Evolutionary conservation across 1,284 basidiomycete species (phyloP).

Genomic region (Microbotryum intermedium): DNA sequence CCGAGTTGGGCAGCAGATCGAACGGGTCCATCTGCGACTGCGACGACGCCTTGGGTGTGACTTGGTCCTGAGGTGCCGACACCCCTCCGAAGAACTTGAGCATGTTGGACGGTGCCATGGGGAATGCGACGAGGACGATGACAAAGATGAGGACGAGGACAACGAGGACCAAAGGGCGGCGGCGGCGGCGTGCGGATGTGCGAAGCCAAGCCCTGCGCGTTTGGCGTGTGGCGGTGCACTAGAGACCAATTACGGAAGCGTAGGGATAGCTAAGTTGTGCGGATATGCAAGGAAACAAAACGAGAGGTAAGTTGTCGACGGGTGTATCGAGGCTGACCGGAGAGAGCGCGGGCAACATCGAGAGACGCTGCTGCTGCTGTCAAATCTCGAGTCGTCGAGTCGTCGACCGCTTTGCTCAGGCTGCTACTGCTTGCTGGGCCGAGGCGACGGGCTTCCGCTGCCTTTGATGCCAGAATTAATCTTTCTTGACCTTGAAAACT

Average conservation of each 20-base stretch:
- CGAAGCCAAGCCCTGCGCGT: neutral
- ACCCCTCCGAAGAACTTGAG: constrained; percentile 27
- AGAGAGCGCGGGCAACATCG: too few relatives aligned
- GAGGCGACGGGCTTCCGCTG: too few relatives aligned
- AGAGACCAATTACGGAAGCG: neutral
- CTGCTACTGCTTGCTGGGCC: too few relatives aligned
- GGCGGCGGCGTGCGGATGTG: neutral
- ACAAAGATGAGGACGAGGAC: neutral
- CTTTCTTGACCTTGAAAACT: too few relatives aligned
- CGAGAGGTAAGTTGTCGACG: too few relatives aligned
- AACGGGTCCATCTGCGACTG: constrained; percentile 22
- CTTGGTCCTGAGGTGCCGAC: constrained; percentile 15
- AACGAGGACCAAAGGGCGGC: neutral
- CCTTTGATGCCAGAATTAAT: too few relatives aligned
- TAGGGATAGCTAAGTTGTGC: neutral
- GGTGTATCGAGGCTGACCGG: too few relatives aligned
- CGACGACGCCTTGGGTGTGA: constrained; percentile 24
- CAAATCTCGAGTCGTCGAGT: too few relatives aligned
- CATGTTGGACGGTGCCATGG: constrained; percentile 5
- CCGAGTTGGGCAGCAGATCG: constrained; percentile 11
- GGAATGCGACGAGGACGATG: neutral
- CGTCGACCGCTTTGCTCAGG: too few relatives aligned
- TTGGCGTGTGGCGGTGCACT: neutral
- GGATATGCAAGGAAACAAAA: too few relatives aligned
- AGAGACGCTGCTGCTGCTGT: too few relatives aligned